Percentiles rank a stretch among this genome's conserved stretches.
Evolutionary conservation across 192 early-diverging fungal genomes (phyloP).

Genomic region (Linnemannia elongata): DNA sequence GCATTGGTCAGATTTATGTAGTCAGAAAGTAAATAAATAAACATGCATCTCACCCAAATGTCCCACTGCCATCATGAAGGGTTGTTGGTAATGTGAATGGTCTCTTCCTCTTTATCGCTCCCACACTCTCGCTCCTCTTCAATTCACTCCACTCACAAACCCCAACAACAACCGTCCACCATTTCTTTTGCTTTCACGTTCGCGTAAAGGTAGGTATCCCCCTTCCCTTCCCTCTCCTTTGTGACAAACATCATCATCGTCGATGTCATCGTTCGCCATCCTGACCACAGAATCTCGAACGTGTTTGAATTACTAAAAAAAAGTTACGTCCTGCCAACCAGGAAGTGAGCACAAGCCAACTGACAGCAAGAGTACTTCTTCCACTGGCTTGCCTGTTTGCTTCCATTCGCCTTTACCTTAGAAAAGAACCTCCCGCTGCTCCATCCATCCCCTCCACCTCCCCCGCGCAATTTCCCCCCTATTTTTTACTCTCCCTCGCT

Average conservation of each 20-base stretch:
- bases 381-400: background rate
- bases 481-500: background rate
- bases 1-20: background rate
- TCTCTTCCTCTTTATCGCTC: background rate
- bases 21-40: background rate
- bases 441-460: background rate
- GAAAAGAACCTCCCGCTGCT: background rate
- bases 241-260: background rate
- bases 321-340: background rate
- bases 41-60: background rate
- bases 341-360: background rate
- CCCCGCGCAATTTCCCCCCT: background rate
- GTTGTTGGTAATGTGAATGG: background rate
- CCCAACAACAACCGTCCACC: background rate
- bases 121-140: background rate
- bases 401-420: background rate
- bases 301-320: background rate
- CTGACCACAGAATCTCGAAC: background rate
- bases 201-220: background rate
- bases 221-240: background rate
- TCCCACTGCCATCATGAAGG: too few relatives aligned
- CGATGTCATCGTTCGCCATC: background rate
- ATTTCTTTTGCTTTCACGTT: background rate
- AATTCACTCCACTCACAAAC: background rate
- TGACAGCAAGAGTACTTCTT: background rate